These are phyloP conservation scores for Pochonia chlamydosporia DNA, from an alignment of 2,329 filamentous ascomycete species.

Conservation along the genomic window DNA sequence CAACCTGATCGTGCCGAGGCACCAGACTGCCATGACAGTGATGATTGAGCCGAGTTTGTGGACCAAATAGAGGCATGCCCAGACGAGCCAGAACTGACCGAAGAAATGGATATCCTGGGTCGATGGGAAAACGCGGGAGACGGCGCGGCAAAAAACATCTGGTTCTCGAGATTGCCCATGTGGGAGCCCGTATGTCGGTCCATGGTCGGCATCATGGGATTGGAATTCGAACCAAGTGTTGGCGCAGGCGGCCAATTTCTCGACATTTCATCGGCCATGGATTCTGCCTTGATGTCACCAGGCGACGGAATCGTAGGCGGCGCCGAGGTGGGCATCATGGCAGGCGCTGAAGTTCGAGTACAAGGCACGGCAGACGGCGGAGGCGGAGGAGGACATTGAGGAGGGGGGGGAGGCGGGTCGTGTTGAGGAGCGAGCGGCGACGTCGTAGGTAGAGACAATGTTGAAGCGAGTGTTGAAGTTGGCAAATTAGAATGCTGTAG, in stretches of 20 bases:
- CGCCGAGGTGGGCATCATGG: constrained; percentile 10
- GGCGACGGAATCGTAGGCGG: constrained; percentile 16
- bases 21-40: constrained; percentile 33
- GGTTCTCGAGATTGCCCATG: constrained; percentile 13
- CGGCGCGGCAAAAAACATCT: constrained; percentile 27
- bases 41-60: constrained; percentile 32
- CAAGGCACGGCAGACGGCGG: constrained; percentile 18
- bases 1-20: constrained; percentile 28
- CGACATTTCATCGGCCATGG: constrained; percentile 21
- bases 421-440: constrained; percentile 17
- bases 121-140: constrained; percentile 34
- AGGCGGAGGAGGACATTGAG: constrained; percentile 27
- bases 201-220: constrained; percentile 6
- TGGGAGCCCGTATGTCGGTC: constrained; percentile 1
- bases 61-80: constrained; percentile 43
- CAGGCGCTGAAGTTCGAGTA: constrained; percentile 13
- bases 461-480: constrained; percentile 12
- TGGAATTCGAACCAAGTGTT: constrained; percentile 7
- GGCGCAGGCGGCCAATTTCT: constrained; percentile 15
- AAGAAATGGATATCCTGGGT: constrained; percentile 41
- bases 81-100: constrained; percentile 43
- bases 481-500: constrained; percentile 22
- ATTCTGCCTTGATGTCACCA: constrained; percentile 23
- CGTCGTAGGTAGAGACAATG: constrained; percentile 3
- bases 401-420: constrained; percentile 23